Evolutionary conservation across 441 rosid genomes (phyloP).

Genomic region (Sinapis alba): DNA sequence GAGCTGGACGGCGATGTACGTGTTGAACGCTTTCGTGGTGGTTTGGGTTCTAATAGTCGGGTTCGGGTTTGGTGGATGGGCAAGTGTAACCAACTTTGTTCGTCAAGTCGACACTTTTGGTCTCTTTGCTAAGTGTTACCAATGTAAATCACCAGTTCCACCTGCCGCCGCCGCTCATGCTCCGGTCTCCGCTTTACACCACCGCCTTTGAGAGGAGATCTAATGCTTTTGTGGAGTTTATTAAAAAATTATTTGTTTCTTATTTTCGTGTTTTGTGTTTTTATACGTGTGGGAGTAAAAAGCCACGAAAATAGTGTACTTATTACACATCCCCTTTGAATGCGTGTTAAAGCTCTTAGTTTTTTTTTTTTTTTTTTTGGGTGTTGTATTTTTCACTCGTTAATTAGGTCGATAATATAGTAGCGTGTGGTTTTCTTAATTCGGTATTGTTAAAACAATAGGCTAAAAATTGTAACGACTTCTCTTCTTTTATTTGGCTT

Average conservation of each 20-base stretch:
- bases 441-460: slow-evolving; percentile 34
- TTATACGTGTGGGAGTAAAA: slow-evolving; percentile 38
- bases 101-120: slow-evolving; percentile 87
- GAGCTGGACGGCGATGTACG: slow-evolving; percentile 92
- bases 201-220: slow-evolving; percentile 23
- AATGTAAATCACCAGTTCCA: slow-evolving; percentile 74
- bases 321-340: slow-evolving; percentile 23
- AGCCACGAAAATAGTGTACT: slow-evolving; percentile 37
- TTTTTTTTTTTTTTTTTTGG: slow-evolving; percentile 12
- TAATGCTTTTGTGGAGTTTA: slow-evolving; percentile 41
- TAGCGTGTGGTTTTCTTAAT: slow-evolving; percentile 38
- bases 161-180: slow-evolving; percentile 34
- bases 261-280: slow-evolving; percentile 31
- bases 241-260: slow-evolving; percentile 26
- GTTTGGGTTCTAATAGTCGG: slow-evolving; percentile 87
- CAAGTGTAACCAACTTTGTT: slow-evolving; percentile 89
- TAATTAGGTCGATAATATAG: slow-evolving; percentile 34
- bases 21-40: slow-evolving; percentile 65
- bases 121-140: slow-evolving; percentile 95
- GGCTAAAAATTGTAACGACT: slow-evolving; percentile 16
- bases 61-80: slow-evolving; percentile 99
- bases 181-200: slow-evolving; percentile 47
- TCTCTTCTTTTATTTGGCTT: slow-evolving; percentile 15
- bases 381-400: slow-evolving; percentile 34
- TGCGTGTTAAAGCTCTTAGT: slow-evolving; percentile 62